These are phyloP conservation scores for Bolboschoenoplectus hybrid DNA, from an alignment of 202 grass and related monocot genomes.

Conservation along the genomic window DNA sequence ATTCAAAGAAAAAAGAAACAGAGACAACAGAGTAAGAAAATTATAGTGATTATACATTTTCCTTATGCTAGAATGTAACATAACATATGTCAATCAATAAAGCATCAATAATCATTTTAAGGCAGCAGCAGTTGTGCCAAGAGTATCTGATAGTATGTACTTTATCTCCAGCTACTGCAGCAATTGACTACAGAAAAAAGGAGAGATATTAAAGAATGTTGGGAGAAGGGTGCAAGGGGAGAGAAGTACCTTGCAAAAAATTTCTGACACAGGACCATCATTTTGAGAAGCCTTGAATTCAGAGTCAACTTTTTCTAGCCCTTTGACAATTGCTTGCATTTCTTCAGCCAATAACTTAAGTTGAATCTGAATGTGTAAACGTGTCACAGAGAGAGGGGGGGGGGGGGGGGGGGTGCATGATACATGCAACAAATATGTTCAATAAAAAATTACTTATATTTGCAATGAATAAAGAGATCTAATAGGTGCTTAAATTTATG, in stretches of 20 bases:
- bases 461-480: slow-evolving; percentile 27
- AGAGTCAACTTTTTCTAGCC: slow-evolving; percentile 80
- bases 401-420: slow-evolving; percentile 36
- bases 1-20: slow-evolving; percentile 13
- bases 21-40: slow-evolving; percentile 10
- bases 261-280: slow-evolving; percentile 93
- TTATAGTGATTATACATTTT: neutral
- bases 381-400: slow-evolving; percentile 20
- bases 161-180: neutral
- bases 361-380: slow-evolving; percentile 70
- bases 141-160: neutral
- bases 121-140: neutral
- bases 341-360: slow-evolving; percentile 97
- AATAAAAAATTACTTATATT: slow-evolving; percentile 8
- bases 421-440: neutral
- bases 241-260: slow-evolving; percentile 65
- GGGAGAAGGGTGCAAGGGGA: neutral
- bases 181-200: slow-evolving; percentile 11
- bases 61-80: neutral
- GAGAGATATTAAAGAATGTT: slow-evolving; percentile 15
- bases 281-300: slow-evolving; percentile 95
- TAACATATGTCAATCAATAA: neutral
- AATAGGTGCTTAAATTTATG: slow-evolving; percentile 33
- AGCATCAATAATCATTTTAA: slow-evolving; percentile 21
- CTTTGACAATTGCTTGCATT: slow-evolving; percentile 99